Percentiles rank a stretch among this genome's conserved stretches.
Conservation (phyloP, 148 eudicot genomes). For the Arctostaphylos glauca region DNA sequence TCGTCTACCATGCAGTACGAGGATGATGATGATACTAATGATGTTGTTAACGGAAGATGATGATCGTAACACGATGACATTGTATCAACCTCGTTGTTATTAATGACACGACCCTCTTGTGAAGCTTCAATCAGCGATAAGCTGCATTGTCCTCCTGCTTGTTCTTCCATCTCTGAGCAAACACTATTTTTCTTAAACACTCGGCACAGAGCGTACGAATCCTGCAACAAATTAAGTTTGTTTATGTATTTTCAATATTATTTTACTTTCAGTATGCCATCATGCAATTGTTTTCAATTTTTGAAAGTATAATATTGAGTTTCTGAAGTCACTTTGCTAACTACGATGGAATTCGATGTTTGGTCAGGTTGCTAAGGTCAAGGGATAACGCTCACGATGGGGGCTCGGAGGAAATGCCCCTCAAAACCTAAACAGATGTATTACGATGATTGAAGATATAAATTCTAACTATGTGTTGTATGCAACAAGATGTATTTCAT, state of each 20-base stretch:
- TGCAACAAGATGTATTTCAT: no score
- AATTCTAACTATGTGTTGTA: no score
- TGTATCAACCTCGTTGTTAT: conserved; percentile 32
- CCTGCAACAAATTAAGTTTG: conserved; percentile 27
- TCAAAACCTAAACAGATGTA: no score
- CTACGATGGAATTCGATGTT: no score
- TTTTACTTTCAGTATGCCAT: no score
- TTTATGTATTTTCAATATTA: no score
- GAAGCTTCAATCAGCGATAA: conserved; percentile 16
- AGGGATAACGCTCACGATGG: no score
- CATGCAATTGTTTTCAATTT: not conserved
- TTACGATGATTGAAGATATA: no score
- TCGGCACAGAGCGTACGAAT: conserved; percentile 67
- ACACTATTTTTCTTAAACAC: conserved; percentile 73
- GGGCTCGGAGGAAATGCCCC: no score
- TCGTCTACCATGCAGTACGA: conserved; percentile 36
- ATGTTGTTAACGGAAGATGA: conserved; percentile 36
- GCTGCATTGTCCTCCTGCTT: conserved; percentile 32
- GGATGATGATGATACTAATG: conserved; percentile 14
- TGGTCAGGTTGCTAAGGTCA: no score
- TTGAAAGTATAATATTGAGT: no score
- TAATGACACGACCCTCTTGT: conserved; percentile 9
- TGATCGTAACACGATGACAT: conserved; percentile 32
- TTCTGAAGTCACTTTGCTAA: no score
- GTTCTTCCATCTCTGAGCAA: conserved; percentile 44